Percentiles rank a stretch among this genome's conserved stretches.
Conservation (phyloP, 2,329 filamentous ascomycete genomes). For the Colletotrichum ledebouriae region DNA sequence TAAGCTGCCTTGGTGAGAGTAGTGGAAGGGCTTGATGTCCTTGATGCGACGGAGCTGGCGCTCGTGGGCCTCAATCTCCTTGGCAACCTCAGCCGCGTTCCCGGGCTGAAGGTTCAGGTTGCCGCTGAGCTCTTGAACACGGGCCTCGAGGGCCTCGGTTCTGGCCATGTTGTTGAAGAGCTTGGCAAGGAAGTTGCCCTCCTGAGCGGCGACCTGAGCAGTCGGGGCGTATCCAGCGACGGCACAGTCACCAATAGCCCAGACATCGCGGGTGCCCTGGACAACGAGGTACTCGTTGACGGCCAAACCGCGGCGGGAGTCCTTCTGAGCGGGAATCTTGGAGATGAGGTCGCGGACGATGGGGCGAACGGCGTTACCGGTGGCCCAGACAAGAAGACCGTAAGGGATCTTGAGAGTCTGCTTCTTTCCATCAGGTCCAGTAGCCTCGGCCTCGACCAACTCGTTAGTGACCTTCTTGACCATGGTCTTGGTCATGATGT, state of each 20-base stretch:
- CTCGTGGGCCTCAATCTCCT: slow-evolving; percentile 87
- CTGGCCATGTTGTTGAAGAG: slow-evolving; percentile 99
- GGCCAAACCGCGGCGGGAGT: slow-evolving; percentile 92
- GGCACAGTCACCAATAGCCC: slow-evolving; percentile 97
- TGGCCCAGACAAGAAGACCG: slow-evolving; percentile 97
- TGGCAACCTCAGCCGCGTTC: slow-evolving; percentile 76
- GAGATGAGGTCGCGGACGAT: slow-evolving; percentile 92
- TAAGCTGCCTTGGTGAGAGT: slow-evolving; percentile 96
- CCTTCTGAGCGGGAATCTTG: slow-evolving; percentile 93
- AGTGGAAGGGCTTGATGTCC: slow-evolving; percentile 97
- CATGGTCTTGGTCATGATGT: slow-evolving; percentile 98
- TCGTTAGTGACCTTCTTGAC: slow-evolving; percentile 97
- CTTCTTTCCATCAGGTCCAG: slow-evolving; percentile 87
- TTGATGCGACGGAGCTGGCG: slow-evolving; percentile 89
- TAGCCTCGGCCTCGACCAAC: slow-evolving; percentile 90
- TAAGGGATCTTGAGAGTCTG: slow-evolving; percentile 86
- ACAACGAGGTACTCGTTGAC: slow-evolving; percentile 99
- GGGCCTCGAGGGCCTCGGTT: slow-evolving; percentile 83
- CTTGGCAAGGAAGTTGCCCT: slow-evolving; percentile 93
- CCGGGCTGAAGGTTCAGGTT: slow-evolving; percentile 71
- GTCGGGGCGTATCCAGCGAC: slow-evolving; percentile 98
- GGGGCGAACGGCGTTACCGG: slow-evolving; percentile 92
- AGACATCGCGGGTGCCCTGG: slow-evolving; percentile 96
- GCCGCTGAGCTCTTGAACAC: slow-evolving; percentile 78
- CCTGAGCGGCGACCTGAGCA: slow-evolving; percentile 95